A percentile compares a stretch with the other conserved stretches of the same genome.
Evolutionary conservation across 2,329 filamentous ascomycete species (phyloP).

Genomic region (Beauveria caledonica): DNA sequence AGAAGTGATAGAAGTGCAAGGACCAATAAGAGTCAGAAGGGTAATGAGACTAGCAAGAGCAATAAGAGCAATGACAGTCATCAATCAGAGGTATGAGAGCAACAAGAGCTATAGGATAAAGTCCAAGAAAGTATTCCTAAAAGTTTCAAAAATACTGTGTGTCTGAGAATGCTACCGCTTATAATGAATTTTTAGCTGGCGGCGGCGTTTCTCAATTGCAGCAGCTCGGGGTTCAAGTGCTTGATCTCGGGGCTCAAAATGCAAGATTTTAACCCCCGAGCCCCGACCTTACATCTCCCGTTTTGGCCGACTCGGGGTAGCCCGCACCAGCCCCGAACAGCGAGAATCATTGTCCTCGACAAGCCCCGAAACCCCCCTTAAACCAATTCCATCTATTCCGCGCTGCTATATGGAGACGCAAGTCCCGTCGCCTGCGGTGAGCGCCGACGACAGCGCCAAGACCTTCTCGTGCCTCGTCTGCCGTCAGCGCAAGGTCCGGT

Average conservation of each 20-base stretch:
- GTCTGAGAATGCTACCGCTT: not conserved
- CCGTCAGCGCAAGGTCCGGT: constrained; percentile 33
- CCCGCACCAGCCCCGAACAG: not conserved
- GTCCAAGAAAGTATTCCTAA: no score
- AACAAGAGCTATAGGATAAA: not conserved
- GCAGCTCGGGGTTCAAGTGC: not conserved
- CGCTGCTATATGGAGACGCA: not conserved
- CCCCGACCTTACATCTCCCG: not conserved
- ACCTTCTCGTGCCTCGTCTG: constrained; percentile 27
- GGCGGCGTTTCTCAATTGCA: not conserved
- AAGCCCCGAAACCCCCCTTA: no score
- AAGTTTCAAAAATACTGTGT: no score
- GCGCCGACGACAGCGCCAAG: not conserved
- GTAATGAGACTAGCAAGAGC: no score
- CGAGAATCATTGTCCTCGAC: not conserved
- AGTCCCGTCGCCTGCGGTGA: not conserved
- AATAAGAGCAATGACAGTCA: no score
- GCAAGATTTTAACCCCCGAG: constrained; percentile 2
- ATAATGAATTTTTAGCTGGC: not conserved
- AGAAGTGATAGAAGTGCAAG: no score
- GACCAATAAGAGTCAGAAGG: no score
- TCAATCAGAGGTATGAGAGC: not conserved
- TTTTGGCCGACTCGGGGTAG: not conserved
- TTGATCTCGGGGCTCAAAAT: constrained; percentile 6
- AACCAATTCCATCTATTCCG: no score